Base-by-base conservation (phyloP, 352 stramenopile genomes). In the Globisporangium yorkense region DNA sequence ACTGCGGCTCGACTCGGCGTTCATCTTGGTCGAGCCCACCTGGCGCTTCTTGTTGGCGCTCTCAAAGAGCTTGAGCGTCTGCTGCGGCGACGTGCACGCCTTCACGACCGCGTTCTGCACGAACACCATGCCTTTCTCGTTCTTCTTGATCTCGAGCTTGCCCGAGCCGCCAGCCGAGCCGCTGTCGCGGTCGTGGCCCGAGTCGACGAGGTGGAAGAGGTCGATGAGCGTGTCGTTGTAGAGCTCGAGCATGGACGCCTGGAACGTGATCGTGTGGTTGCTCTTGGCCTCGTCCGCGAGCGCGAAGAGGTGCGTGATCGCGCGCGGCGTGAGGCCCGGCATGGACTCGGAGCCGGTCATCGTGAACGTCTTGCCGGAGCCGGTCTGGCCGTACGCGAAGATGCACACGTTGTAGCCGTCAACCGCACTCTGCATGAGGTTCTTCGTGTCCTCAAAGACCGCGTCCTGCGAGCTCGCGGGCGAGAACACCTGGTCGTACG, bases 141-240 rank as follows among this genome's bases (percentile, higher is more conserved):
- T 95, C 66, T 97, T 89, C 68, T 97, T 97, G 71, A 98, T 97
- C 37, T 98, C 88, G 40, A 97, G 74, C 63, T 97, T 97, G 16
- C 62, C 47, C 24, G 24, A 27, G 29, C 2, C 35, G 1, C 29
- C 49, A 1, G 10, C 9, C 5, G 20, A 37, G 24, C 64, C 57
- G 15, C 43, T 5, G 21, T 62, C 55, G n/a, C 60, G 58, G 49
- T 70, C 69, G 18, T 63, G 54, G 20, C 69, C 59, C 27, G 81
- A 71, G 41, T 97, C 89, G 58, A 97, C 65, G 9, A 91, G 70
- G 18, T 83, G 77, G 56, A 97, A 87, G 20, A 98, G 67, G 61
- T 98, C 92, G 33, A 96, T 85, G 15, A 97, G 66, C 16, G 58
- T 71, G 67, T 98, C 92, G 59, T 97, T 97, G 71, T 98, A 98